Evolutionary conservation across 352 stramenopile genomes (phyloP).

Genomic region (Globisporangium iwayamae): DNA sequence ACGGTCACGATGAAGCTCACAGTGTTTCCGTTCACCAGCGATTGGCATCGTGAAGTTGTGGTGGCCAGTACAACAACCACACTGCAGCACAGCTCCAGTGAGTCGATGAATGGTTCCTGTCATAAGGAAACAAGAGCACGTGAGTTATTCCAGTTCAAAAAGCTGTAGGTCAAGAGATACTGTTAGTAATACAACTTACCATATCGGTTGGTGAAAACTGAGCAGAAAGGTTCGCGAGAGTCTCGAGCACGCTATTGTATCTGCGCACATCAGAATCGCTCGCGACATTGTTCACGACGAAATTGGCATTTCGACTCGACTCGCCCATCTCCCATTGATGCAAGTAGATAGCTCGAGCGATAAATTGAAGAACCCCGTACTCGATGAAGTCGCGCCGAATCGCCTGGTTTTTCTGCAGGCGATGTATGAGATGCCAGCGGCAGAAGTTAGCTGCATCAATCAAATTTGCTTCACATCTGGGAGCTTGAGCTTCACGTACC

Average conservation of each 20-base stretch:
- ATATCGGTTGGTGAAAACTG: slow-evolving; percentile 12
- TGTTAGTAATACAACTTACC: slow-evolving; percentile 8
- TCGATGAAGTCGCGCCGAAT: slow-evolving; percentile 23
- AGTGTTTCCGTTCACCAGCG: slow-evolving; percentile 16
- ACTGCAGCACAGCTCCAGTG: slow-evolving; percentile 33
- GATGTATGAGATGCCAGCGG: background rate
- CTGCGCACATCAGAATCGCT: slow-evolving; percentile 24
- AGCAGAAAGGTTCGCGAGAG: slow-evolving; percentile 15
- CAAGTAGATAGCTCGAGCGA: slow-evolving; percentile 19
- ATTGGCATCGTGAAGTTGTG: slow-evolving; percentile 10
- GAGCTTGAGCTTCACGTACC: background rate
- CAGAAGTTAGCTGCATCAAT: too few species aligned
- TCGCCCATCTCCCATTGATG: slow-evolving; percentile 18
- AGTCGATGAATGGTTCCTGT: slow-evolving; percentile 32
- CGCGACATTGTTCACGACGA: slow-evolving; percentile 23
- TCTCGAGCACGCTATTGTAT: slow-evolving; percentile 22
- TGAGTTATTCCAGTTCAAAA: background rate
- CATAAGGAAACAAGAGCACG: background rate
- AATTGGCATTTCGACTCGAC: slow-evolving; percentile 13
- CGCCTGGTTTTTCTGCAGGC: slow-evolving; percentile 17
- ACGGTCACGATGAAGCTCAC: slow-evolving; percentile 21
- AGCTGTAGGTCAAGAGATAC: background rate
- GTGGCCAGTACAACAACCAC: slow-evolving; percentile 28
- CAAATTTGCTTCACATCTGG: background rate
- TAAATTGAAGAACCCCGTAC: slow-evolving; percentile 22